phyloP scores from a whole-genome alignment of 768 basidiomycete genomes.

The Hirschioporus abietinus region DNA sequence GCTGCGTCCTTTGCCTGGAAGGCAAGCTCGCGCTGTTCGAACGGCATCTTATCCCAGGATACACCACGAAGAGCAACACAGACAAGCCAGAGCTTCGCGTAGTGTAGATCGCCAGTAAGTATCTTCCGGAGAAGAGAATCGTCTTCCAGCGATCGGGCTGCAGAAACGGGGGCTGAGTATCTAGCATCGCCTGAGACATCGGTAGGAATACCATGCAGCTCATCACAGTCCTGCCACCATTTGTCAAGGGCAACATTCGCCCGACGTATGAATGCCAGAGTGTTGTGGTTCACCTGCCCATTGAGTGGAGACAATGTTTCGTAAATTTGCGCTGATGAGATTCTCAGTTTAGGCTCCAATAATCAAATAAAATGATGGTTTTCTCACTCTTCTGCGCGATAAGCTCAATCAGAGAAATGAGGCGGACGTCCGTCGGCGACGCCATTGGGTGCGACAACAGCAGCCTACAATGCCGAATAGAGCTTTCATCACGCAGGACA shows the following conservation, averaged over 20 bases:
- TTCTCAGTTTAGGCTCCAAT: neutral
- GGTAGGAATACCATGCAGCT: constrained; percentile 60
- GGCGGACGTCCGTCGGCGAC: constrained; percentile 83
- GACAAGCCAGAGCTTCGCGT: constrained; percentile 92
- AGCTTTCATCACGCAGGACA: constrained; percentile 83
- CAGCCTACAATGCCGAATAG: constrained; percentile 78
- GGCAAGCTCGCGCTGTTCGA: constrained; percentile 90
- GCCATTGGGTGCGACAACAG: constrained; percentile 82
- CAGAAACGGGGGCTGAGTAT: constrained; percentile 10
- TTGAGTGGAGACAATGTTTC: constrained; percentile 84
- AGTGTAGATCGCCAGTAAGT: constrained; percentile 82
- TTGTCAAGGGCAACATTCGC: constrained; percentile 83
- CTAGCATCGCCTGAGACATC: constrained; percentile 1
- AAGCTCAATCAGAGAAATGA: constrained; percentile 84
- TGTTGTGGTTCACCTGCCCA: constrained; percentile 80
- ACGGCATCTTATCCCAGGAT: constrained; percentile 94
- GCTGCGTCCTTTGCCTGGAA: constrained; percentile 96
- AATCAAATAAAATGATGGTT: neutral
- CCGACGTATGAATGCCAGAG: constrained; percentile 80
- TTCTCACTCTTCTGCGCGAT: constrained; percentile 80
- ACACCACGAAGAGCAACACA: constrained; percentile 89
- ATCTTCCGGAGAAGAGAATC: constrained; percentile 83
- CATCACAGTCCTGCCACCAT: constrained; percentile 89
- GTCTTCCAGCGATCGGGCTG: constrained; percentile 79
- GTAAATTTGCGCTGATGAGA: constrained; percentile 75